Evolutionary conservation across 306 rosid genomes (phyloP).

Genomic region (Carpinus fangiana): DNA sequence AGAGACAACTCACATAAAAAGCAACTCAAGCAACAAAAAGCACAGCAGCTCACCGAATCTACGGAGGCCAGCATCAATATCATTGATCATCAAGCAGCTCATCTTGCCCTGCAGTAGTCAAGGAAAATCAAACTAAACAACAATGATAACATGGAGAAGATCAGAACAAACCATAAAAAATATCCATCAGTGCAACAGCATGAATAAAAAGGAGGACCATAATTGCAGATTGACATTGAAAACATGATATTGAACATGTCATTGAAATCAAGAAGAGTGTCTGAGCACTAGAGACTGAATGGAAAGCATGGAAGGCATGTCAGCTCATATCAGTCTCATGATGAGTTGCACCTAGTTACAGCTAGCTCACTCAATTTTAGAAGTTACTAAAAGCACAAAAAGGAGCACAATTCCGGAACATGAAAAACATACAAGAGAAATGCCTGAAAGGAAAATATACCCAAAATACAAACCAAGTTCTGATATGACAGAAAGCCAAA

Average conservation of each 20-base stretch:
- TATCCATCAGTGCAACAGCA: not conserved
- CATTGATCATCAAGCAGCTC: conserved; percentile 99
- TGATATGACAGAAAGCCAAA: not conserved
- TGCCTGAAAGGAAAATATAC: not conserved
- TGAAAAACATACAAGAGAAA: not conserved
- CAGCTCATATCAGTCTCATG: not conserved
- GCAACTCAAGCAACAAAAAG: too few species aligned
- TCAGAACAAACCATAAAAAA: not conserved
- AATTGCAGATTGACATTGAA: not conserved
- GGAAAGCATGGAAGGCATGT: not conserved
- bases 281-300: not conserved
- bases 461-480: not conserved
- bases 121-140: conserved; percentile 28
- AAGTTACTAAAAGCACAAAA: not conserved
- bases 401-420: not conserved
- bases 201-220: not conserved
- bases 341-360: not conserved
- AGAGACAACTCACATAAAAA: too few species aligned
- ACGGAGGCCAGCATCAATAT: conserved; percentile 96
- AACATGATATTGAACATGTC: not conserved
- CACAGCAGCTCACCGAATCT: conserved; percentile 57
- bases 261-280: not conserved
- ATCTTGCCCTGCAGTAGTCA: conserved; percentile 68
- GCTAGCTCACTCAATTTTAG: not conserved
- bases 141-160: not conserved